A percentile compares a stretch with the other conserved stretches of the same genome.
phyloP scores from a whole-genome alignment of 139 green algal genomes.

The Cymbomonas tetramitiformis region DNA sequence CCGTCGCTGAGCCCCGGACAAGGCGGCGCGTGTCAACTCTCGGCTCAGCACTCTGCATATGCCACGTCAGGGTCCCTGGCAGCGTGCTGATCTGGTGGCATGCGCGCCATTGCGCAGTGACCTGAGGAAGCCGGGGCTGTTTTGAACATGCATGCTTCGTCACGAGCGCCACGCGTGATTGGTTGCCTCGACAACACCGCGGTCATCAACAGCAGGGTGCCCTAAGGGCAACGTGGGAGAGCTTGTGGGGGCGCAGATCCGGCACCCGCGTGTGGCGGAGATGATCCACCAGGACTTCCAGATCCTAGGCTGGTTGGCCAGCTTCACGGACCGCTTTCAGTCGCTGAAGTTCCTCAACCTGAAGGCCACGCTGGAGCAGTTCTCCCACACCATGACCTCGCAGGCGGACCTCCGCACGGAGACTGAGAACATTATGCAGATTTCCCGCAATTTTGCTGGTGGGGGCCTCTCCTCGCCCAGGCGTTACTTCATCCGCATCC shows the following conservation, averaged over 20 bases:
- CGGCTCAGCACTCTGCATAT: too few species aligned
- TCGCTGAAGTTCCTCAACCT: constrained; percentile 22
- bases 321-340: constrained; percentile 12
- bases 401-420: constrained; percentile 71
- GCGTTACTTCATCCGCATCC: too few species aligned
- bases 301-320: constrained; percentile 17
- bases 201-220: too few species aligned
- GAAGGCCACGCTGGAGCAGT: constrained; percentile 24
- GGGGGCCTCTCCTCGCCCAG: constrained; percentile 3
- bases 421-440: constrained; percentile 56
- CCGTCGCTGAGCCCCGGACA: too few species aligned
- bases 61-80: too few species aligned
- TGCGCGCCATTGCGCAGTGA: too few species aligned
- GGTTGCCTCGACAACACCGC: too few species aligned
- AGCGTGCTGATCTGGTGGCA: too few species aligned
- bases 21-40: too few species aligned
- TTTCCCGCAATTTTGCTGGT: constrained; percentile 52
- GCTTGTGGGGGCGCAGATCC: constrained; percentile 14
- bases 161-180: too few species aligned
- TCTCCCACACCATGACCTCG: constrained; percentile 35
- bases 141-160: too few species aligned
- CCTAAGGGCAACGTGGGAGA: not conserved
- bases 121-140: too few species aligned
- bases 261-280: constrained; percentile 23
- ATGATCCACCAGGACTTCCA: constrained; percentile 30